Conservation (phyloP, 345 rosid species). For the Litchi chinensis region DNA sequence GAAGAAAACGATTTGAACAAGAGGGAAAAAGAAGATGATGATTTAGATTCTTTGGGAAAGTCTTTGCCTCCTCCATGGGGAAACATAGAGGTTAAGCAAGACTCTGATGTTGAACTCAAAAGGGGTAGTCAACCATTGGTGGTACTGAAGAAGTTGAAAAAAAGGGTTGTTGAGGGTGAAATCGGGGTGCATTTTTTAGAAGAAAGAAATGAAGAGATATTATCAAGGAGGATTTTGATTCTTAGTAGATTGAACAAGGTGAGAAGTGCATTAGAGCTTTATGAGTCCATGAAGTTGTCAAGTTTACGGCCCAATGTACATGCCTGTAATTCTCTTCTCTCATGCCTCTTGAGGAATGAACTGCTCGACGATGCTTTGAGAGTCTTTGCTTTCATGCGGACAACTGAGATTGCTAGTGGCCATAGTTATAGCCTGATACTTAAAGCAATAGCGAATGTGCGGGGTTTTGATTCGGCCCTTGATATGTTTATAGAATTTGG, state of each 20-base stretch:
- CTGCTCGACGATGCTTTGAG: constrained; percentile 43
- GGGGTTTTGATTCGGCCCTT: constrained; percentile 61
- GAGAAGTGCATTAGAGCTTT: constrained; percentile 65
- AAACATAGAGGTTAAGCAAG: constrained; percentile 18
- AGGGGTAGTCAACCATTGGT: constrained; percentile 19
- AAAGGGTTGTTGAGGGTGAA: constrained; percentile 11
- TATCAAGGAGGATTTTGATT: constrained; percentile 64
- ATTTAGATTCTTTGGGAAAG: constrained; percentile 15
- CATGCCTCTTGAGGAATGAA: constrained; percentile 62
- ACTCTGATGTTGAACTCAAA: constrained; percentile 21
- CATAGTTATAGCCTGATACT: constrained; percentile 72
- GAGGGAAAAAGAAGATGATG: constrained; percentile 21
- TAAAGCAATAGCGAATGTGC: constrained; percentile 56
- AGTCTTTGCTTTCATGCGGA: constrained; percentile 59
- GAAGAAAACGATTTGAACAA: constrained; percentile 9
- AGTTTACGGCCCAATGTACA: constrained; percentile 54
- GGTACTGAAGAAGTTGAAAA: constrained; percentile 5
- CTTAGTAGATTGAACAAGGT: constrained; percentile 79
- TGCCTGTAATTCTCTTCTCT: constrained; percentile 73
- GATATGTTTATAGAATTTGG: constrained; percentile 53
- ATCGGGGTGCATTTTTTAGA: constrained; percentile 55
- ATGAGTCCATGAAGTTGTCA: constrained; percentile 56
- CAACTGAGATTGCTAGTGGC: constrained; percentile 46
- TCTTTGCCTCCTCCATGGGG: constrained; percentile 39
- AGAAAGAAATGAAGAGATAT: constrained; percentile 59